A percentile compares a stretch with the other conserved stretches of the same genome.
Evolutionary conservation across 176 grass and related monocot species (phyloP).

Genomic region (Musa beccarii): DNA sequence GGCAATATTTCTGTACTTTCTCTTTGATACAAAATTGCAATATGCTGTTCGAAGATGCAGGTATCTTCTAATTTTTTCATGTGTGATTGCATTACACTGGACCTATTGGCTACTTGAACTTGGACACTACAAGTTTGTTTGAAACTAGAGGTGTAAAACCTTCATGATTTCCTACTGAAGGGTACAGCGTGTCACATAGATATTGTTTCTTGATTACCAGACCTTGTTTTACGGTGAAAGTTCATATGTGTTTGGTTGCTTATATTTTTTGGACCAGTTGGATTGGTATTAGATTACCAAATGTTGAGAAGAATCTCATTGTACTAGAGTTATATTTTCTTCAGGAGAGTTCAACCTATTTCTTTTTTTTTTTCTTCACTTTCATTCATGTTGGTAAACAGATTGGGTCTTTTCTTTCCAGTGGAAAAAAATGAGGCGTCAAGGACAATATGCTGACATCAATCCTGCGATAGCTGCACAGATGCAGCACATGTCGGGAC

Average conservation of each 20-base stretch:
- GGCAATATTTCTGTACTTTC: neutral
- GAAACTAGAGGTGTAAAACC: no score
- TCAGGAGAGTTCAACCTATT: neutral
- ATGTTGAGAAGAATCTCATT: neutral
- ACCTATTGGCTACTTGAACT: neutral
- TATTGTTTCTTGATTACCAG: no score
- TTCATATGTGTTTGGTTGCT: no score
- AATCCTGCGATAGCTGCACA: conserved; percentile 42
- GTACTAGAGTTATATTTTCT: neutral
- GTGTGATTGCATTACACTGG: neutral
- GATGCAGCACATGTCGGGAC: conserved; percentile 52
- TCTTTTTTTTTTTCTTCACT: neutral
- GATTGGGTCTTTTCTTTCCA: neutral
- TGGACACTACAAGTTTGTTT: no score
- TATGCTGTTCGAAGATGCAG: neutral
- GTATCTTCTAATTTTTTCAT: neutral
- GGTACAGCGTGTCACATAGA: no score
- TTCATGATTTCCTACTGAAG: no score
- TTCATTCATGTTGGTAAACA: neutral
- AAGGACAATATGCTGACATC: conserved; percentile 50
- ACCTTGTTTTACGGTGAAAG: no score
- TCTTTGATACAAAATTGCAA: neutral
- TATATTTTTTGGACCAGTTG: no score
- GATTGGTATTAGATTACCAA: no score
- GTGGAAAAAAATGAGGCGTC: conserved; percentile 37